A percentile compares a stretch with the other conserved stretches of the same genome.
phyloP scores from a whole-genome alignment of 2,329 filamentous ascomycete species.

The Trichophyton simii region DNA sequence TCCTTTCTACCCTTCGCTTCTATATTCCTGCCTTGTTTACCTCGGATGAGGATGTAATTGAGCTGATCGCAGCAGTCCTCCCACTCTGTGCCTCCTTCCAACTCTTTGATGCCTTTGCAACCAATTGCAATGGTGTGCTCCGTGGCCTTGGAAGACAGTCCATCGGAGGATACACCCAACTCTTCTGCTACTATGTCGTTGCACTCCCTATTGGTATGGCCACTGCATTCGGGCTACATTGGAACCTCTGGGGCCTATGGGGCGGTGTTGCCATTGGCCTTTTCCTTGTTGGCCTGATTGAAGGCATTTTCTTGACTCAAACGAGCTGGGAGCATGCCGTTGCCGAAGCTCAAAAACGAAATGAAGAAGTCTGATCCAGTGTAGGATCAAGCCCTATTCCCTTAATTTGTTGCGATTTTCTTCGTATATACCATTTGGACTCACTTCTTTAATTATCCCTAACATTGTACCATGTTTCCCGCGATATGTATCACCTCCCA shows the following conservation, averaged over 20 bases:
- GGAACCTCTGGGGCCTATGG: slow-evolving; percentile 75
- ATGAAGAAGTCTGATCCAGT: slow-evolving; percentile 20
- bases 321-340: slow-evolving; percentile 48
- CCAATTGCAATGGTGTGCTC: slow-evolving; percentile 71
- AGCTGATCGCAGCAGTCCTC: slow-evolving; percentile 55
- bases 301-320: slow-evolving; percentile 44
- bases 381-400: background rate
- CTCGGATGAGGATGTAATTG: slow-evolving; percentile 56
- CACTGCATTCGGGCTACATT: slow-evolving; percentile 61
- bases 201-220: slow-evolving; percentile 74
- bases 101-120: slow-evolving; percentile 69
- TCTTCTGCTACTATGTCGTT: slow-evolving; percentile 75
- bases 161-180: slow-evolving; percentile 77
- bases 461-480: background rate
- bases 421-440: too few species aligned
- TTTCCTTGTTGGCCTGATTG: slow-evolving; percentile 42
- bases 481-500: background rate
- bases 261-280: slow-evolving; percentile 62
- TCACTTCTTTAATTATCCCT: too few species aligned
- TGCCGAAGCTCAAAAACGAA: slow-evolving; percentile 47
- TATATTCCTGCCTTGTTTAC: slow-evolving; percentile 69
- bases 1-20: slow-evolving; percentile 57
- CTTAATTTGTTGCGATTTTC: background rate
- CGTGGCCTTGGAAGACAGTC: slow-evolving; percentile 79
- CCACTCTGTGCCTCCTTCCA: slow-evolving; percentile 82